Evolutionary conservation across 2,329 filamentous ascomycete species (phyloP), one percentile per base, ranked within the genome.

Genomic region (Alternaria dauci): DNA sequence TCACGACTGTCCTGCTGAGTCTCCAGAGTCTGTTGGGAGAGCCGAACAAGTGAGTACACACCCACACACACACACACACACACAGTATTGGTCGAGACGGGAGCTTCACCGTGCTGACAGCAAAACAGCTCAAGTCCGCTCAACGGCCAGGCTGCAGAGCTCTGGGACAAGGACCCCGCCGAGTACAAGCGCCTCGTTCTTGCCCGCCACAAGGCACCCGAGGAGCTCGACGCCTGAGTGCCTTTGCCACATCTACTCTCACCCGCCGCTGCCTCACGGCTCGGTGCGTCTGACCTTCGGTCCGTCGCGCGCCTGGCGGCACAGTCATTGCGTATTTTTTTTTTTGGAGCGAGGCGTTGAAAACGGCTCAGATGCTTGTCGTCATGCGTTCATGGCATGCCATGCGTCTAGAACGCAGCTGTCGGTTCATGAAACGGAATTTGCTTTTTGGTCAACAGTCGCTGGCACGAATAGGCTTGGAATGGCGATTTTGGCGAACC

Each of bases 21-120:
- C 81, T 99, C 80, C 95, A 99, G 82, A 97, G 94, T 80, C 83
- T 99, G 75, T 86, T 99, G 32, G 95, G 94, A 26, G 95, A 99
- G 81, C 95, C 95, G 36, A 99, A 99, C 83, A 99, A 99, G 95
- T 98, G 83, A 80, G 91, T 73, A 14, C 0, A 2, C n/a, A n/a
- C n/a, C n/a, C n/a, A n/a, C n/a, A n/a, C n/a, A n/a, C n/a, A n/a
- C n/a, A n/a, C n/a, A n/a, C n/a, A 14, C 0, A 2, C 8, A 12
- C 3, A 23, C 12, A 41, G 25, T n/a, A 5, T 2, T 34, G 18
- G 3, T 20, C 5, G 14, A 11, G 8, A 23, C 26, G 25, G 2
- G 14, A 2, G 16, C 8, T 7, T 8, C 25, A 36, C 44, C 20
- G 20, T 68, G 39, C 63, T 67, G 41, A 65, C 52, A 20, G 23